Conservation (phyloP, 768 basidiomycete genomes). For the Mycena venus region DNA sequence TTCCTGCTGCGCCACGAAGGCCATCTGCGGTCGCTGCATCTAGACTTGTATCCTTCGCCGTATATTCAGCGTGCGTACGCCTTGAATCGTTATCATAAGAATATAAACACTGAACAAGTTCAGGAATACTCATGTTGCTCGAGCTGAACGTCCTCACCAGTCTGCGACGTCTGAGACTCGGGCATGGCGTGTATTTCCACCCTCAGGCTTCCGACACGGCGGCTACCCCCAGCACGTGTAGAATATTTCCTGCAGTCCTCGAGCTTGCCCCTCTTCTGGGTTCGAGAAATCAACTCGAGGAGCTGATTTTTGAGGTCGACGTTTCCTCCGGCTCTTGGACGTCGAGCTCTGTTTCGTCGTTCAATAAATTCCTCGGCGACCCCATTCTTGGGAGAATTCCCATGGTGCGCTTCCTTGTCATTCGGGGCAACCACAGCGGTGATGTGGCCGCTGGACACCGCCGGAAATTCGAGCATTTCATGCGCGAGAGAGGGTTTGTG, state of each 20-base stretch:
- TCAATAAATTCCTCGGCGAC: background rate
- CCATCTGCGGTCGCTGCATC: background rate
- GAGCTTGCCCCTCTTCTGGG: background rate
- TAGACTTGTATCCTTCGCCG: background rate
- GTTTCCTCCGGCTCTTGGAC: background rate
- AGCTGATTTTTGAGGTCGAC: background rate
- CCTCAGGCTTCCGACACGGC: background rate
- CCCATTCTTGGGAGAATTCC: background rate
- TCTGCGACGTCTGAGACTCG: background rate
- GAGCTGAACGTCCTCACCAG: background rate
- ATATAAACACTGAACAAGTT: no score
- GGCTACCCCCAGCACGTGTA: background rate
- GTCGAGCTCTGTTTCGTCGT: background rate
- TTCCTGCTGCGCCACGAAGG: background rate
- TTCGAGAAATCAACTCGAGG: background rate
- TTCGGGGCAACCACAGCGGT: background rate
- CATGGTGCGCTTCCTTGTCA: background rate
- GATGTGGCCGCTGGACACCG: background rate
- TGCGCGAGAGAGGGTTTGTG: background rate
- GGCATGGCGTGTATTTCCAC: background rate
- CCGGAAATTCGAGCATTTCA: background rate
- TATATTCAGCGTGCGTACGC: background rate
- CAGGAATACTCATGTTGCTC: background rate
- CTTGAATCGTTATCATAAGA: no score
- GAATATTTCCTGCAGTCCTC: background rate